A percentile compares a stretch with the other conserved stretches of the same genome.
These are phyloP conservation scores for Angomonas desouzai DNA, from an alignment of 208 protist species.

Conservation along the genomic window DNA sequence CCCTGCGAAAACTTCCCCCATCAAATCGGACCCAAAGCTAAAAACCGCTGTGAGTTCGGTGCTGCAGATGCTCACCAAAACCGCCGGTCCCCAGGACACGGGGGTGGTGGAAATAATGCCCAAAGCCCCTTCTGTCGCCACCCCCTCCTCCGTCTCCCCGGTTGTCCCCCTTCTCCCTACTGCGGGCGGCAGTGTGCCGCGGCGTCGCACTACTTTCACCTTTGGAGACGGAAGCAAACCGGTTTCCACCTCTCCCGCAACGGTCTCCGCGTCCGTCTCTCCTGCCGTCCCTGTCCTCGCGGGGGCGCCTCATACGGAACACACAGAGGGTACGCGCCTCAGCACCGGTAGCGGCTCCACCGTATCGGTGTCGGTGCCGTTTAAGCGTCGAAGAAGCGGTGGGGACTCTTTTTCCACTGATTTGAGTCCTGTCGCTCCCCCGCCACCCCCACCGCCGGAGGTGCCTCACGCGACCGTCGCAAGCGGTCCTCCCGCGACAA, in stretches of 20 bases:
- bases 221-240: conserved; percentile 8
- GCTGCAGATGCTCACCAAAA: conserved; percentile 11
- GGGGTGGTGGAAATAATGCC: not conserved
- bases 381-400: not conserved
- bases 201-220: conserved; percentile 32
- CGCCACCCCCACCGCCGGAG: too few relatives aligned
- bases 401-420: not conserved
- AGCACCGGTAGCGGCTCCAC: not conserved
- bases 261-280: not conserved
- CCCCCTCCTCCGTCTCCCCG: not conserved
- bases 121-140: not conserved
- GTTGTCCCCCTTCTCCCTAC: not conserved
- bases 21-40: not conserved
- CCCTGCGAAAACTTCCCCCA: not conserved
- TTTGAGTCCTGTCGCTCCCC: not conserved
- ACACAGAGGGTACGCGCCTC: not conserved
- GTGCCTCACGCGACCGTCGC: too few relatives aligned
- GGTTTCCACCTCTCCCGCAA: too few relatives aligned
- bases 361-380: not conserved
- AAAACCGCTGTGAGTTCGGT: conserved; percentile 3
- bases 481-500: not conserved
- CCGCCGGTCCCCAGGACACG: not conserved
- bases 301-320: too few relatives aligned
- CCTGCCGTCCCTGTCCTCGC: not conserved
- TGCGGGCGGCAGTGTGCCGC: not conserved